A percentile compares a stretch with the other conserved stretches of the same genome.
Conservation (phyloP, 768 basidiomycete species). For the Auricularia auricula-judae region DNA sequence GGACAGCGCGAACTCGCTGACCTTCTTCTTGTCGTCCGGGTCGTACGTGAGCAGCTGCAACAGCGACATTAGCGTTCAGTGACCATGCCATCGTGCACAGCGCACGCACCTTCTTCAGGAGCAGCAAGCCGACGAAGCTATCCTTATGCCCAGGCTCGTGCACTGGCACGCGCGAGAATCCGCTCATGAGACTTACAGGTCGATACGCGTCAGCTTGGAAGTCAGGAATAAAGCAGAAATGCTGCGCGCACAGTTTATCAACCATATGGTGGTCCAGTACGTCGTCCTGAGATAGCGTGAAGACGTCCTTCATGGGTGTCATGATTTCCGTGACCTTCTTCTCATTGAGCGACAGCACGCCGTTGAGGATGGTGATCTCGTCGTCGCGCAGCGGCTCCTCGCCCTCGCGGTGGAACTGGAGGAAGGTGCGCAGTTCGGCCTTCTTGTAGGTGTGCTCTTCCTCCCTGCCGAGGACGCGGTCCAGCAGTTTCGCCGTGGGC, state of each 20-base stretch:
- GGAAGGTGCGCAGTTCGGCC: slow-evolving; percentile 66
- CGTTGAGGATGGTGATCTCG: slow-evolving; percentile 55
- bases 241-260: slow-evolving; percentile 51
- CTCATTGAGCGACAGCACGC: slow-evolving; percentile 39
- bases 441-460: slow-evolving; percentile 71
- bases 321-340: slow-evolving; percentile 43
- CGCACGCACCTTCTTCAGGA: slow-evolving; percentile 63
- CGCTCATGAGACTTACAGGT: slow-evolving; percentile 21
- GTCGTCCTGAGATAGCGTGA: slow-evolving; percentile 67
- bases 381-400: slow-evolving; percentile 61
- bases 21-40: slow-evolving; percentile 63
- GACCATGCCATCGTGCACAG: neutral
- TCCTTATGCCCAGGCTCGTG: slow-evolving; percentile 59
- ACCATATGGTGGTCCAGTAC: slow-evolving; percentile 71
- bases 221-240: neutral
- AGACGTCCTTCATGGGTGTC: slow-evolving; percentile 78
- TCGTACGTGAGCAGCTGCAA: slow-evolving; percentile 78
- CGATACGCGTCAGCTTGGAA: neutral
- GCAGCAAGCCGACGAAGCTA: slow-evolving; percentile 70
- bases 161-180: slow-evolving; percentile 88
- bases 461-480: slow-evolving; percentile 63
- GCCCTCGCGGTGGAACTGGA: slow-evolving; percentile 21
- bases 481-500: slow-evolving; percentile 61
- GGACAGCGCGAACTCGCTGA: slow-evolving; percentile 64
- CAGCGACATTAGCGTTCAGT: neutral